Evolutionary conservation across 768 basidiomycete species (phyloP).

Genomic region (Clitopilus hobsonii): DNA sequence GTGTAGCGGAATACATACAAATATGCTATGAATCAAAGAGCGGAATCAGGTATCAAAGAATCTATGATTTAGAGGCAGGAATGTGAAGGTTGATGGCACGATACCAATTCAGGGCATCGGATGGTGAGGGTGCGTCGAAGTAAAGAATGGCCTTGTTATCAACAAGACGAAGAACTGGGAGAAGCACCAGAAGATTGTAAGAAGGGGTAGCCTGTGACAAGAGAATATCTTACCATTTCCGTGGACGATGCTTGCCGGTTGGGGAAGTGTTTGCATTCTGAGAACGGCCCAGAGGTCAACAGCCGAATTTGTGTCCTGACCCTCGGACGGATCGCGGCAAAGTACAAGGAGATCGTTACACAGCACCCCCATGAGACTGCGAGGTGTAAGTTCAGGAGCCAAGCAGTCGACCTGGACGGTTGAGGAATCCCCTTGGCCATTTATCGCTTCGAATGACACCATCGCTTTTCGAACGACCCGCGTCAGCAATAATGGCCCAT

Average conservation of each 20-base stretch:
- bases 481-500: constrained; percentile 79
- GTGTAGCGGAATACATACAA: constrained; percentile 1
- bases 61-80: constrained; percentile 73
- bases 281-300: constrained; percentile 98
- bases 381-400: constrained; percentile 78
- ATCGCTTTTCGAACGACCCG: constrained; percentile 87
- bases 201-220: background rate
- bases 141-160: constrained; percentile 92
- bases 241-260: constrained; percentile 87
- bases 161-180: constrained; percentile 73
- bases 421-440: constrained; percentile 70
- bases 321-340: constrained; percentile 81
- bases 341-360: constrained; percentile 94
- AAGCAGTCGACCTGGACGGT: constrained; percentile 90
- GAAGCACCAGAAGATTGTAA: constrained; percentile 3
- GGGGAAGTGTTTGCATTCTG: constrained; percentile 89
- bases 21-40: constrained; percentile 7
- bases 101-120: constrained; percentile 87
- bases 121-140: constrained; percentile 80
- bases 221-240: constrained; percentile 56
- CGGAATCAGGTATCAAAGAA: constrained; percentile 3
- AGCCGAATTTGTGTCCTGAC: constrained; percentile 62
- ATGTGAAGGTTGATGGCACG: constrained; percentile 91
- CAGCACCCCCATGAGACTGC: constrained; percentile 74
- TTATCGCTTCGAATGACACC: constrained; percentile 76